Base-by-base conservation (phyloP, 768 basidiomycete genomes). In the Tylopilus subfusipes region DNA sequence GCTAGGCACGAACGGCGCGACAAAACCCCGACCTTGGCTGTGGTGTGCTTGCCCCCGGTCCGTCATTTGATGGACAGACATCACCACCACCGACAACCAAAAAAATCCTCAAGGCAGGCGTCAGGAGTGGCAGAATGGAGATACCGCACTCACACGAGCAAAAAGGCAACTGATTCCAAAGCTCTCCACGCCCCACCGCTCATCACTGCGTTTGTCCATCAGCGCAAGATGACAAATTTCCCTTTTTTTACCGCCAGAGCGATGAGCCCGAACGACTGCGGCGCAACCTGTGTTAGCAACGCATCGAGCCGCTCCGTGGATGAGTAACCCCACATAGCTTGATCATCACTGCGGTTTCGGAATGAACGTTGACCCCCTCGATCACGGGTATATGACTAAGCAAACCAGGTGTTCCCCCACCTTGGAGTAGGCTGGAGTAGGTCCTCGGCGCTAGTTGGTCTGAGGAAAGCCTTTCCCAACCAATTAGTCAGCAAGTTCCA, bases 341-440 rank as follows among this genome's bases (percentile, higher is more conserved):
- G 39, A 33, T 90, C 87, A 71, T 90, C 88, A 67, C 93, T 90
- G 63, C 83, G 85, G 64, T 38, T 90, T 90, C 9, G 82, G 80
- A 54, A 93, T 93, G 45, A 92, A 75, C 4, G 76, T 90, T 86
- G n/a, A n/a, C n/a, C n/a, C n/a, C 16, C 36, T 3, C n/a, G n/a
- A n/a, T n/a, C 36, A n/a, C 36, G n/a, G 10, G 36, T n/a, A n/a
- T 18, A 19, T 38, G 36, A 19, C n/a, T 87, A 22, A 85, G 75
- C 30, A 93, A 88, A n/a, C 8, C 16, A 93, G 25, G 78, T 84
- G 63, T 88, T 89, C 72, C 94, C 92, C 11, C 82, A 78, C n/a
- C 10, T 74, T 8, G 34, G n/a, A 27, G 25, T 27, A 27, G 30
- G 63, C n/a, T n/a, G n/a, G 9, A 47, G 21, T 30, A 90, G 71